Base-by-base conservation (phyloP, 75 land plant genomes). In the Cryptomeria japonica region DNA sequence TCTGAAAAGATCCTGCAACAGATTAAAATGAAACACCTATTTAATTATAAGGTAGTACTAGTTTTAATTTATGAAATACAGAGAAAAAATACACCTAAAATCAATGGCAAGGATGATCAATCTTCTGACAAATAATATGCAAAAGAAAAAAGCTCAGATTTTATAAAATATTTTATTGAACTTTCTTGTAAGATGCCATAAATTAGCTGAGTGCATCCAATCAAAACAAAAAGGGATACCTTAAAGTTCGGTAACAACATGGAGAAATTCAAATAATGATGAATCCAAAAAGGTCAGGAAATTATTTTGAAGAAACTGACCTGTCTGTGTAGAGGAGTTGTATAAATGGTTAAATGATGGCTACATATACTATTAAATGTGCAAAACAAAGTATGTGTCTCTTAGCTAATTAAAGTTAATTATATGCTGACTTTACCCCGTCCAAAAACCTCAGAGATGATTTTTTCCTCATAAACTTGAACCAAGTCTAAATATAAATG, bases 1-100 rank as follows among this genome's bases (percentile, higher is more conserved):
- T 93, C 94, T 80, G 93, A 91, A 72, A 94, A 94, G 8, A 91
- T 90, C 51, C 95, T 94, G 93, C 86, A 83, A 32, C 68, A 36
- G 38, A 5, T 85, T 18, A 15, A 85, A 31, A 51, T 51, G 42
- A 85, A 22, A 49, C n/a, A 5, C 51, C 18, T 61, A 85, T 39
- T 47, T 47, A 36, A 41, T 83, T 41, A 83, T 41, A 83, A 73
- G 34, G 34, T 34, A 19, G 10, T 79, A 41, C 9, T 79, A 79
- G 46, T 39, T 79, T 79, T 42, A 79, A 79, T 41, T 39, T 79
- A 47, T 39, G 6, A 79, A 41, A 76, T 34, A 32, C 7, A 32
- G 37, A n/a, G 15, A 78, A 37, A 79, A 79, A 39, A 79, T 14
- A 2, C 37, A 73, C 34, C 37, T 11, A 32, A 36, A 36, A 76